Evolutionary conservation across 1,284 basidiomycete genomes (phyloP).

Genomic region (Schizophyllum commune): DNA sequence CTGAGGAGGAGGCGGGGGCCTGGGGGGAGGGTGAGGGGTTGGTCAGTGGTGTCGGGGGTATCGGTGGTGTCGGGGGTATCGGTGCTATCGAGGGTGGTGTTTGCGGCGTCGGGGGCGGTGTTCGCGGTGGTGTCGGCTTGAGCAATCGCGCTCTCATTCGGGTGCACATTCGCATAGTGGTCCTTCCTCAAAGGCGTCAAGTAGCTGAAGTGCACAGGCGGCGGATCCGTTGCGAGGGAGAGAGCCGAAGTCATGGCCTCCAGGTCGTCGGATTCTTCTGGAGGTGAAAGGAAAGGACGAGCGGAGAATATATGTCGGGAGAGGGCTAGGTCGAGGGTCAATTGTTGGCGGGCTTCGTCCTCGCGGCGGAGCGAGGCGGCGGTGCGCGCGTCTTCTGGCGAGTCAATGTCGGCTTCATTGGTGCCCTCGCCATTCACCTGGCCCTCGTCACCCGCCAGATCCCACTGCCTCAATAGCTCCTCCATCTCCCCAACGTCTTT

Average conservation of each 20-base stretch:
- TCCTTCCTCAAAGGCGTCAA: slow-evolving; percentile 38
- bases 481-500: slow-evolving; percentile 15
- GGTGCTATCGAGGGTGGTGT: slow-evolving; percentile 20
- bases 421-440: background rate
- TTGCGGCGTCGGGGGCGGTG: too few species aligned
- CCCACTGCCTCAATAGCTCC: slow-evolving; percentile 32
- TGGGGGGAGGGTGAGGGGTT: slow-evolving; percentile 25
- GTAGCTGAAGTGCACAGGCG: slow-evolving; percentile 52
- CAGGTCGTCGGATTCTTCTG: slow-evolving; percentile 24
- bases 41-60: background rate
- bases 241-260: slow-evolving; percentile 50
- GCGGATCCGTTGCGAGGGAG: slow-evolving; percentile 39
- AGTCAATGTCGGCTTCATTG: background rate
- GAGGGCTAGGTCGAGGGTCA: slow-evolving; percentile 55
- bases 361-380: slow-evolving; percentile 37
- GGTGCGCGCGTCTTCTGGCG: slow-evolving; percentile 27
- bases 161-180: too few species aligned
- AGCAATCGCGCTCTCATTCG: too few species aligned
- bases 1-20: slow-evolving; percentile 56
- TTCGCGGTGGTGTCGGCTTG: too few species aligned
- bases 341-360: slow-evolving; percentile 46
- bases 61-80: slow-evolving; percentile 1
- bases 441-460: slow-evolving; percentile 21
- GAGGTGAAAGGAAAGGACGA: slow-evolving; percentile 24
- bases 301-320: slow-evolving; percentile 50